A percentile compares a stretch with the other conserved stretches of the same genome.
These are phyloP conservation scores for Paramarasmius palmivorus DNA, from an alignment of 1,284 basidiomycete species.

Conservation along the genomic window DNA sequence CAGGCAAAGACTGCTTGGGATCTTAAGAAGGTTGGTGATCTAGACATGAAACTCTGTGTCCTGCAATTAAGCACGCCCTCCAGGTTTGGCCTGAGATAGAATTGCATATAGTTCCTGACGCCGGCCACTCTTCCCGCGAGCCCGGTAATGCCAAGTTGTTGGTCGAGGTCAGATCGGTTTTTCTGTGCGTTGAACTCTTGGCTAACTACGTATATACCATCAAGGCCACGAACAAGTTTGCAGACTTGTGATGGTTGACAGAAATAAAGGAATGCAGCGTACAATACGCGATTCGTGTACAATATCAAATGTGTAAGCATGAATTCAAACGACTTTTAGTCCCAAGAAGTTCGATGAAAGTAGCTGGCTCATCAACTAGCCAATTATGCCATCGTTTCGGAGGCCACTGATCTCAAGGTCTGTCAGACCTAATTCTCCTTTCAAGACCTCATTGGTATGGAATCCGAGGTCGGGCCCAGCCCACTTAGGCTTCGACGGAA, in stretches of 20 bases:
- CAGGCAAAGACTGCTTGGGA: conserved; percentile 79
- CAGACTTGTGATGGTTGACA: conserved; percentile 27
- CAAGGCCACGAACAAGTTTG: conserved; percentile 47
- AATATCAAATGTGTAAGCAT: not conserved
- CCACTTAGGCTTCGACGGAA: conserved; percentile 58
- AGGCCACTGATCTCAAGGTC: conserved; percentile 43
- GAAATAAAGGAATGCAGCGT: no score
- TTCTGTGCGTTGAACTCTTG: not conserved
- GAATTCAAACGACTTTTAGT: conserved; percentile 18
- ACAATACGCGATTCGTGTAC: no score
- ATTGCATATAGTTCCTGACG: conserved; percentile 85
- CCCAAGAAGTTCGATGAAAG: no score
- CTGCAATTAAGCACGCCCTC: no score
- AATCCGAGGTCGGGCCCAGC: conserved; percentile 66
- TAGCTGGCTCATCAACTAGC: no score
- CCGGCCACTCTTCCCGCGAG: conserved; percentile 89
- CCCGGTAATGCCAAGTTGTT: conserved; percentile 72
- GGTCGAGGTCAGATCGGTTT: conserved; percentile 52
- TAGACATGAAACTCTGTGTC: no score
- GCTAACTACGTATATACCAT: conserved; percentile 3
- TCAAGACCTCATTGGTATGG: conserved; percentile 63
- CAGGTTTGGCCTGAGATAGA: conserved; percentile 79
- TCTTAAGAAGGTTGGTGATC: conserved; percentile 76
- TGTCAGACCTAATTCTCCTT: conserved; percentile 47
- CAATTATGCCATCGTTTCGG: conserved; percentile 48